Evolutionary conservation across 192 early-diverging fungal species (phyloP).

Genomic region (Glomus cerebriforme): DNA sequence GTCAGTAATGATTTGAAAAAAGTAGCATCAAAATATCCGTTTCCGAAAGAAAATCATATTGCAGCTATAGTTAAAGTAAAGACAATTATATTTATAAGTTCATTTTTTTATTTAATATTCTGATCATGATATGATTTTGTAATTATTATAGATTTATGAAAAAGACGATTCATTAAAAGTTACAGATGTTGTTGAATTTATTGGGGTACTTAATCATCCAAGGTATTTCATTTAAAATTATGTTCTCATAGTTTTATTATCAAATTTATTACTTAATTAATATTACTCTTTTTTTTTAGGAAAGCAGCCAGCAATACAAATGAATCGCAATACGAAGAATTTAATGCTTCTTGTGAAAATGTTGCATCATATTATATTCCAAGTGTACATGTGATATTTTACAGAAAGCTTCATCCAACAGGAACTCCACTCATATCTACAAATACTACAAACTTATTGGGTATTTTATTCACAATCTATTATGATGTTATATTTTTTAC

Average conservation of each 20-base stretch:
- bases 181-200: slow-evolving; percentile 63
- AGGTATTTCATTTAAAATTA: too few species aligned
- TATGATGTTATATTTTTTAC: not conserved
- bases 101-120: too few species aligned
- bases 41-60: slow-evolving; percentile 56
- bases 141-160: slow-evolving; percentile 47
- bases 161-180: slow-evolving; percentile 55
- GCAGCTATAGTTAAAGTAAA: slow-evolving; percentile 62
- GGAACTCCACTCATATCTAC: slow-evolving; percentile 19
- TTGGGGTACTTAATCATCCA: slow-evolving; percentile 53
- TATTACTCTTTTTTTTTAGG: too few species aligned
- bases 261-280: too few species aligned
- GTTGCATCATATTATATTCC: slow-evolving; percentile 39
- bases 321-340: slow-evolving; percentile 17
- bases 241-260: not conserved
- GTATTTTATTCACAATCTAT: not conserved
- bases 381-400: slow-evolving; percentile 58
- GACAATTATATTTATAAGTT: not conserved
- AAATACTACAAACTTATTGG: too few species aligned
- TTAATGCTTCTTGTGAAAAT: slow-evolving; percentile 21
- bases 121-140: not conserved
- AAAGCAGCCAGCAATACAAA: too few species aligned
- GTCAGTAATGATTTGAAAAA: not conserved
- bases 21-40: slow-evolving; percentile 57
- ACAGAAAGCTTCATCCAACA: slow-evolving; percentile 35